Evolutionary conservation across 768 basidiomycete genomes (phyloP).

Genomic region (Cantharellus cinnabarinus): DNA sequence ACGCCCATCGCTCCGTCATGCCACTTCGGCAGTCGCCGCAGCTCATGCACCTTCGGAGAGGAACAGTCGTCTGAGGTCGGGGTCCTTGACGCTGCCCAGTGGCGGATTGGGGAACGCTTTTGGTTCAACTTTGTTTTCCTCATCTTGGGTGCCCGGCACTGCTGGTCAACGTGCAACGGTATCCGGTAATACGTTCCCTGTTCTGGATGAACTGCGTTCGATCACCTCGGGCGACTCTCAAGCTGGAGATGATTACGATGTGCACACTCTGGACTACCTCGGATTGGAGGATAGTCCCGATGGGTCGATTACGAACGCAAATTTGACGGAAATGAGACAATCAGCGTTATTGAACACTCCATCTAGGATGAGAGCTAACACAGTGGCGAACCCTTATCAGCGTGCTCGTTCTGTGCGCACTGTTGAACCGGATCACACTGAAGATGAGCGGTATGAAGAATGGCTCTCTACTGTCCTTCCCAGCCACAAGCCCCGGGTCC

Average conservation of each 20-base stretch:
- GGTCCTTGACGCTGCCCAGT: constrained; percentile 72
- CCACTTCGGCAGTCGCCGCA: constrained; percentile 38
- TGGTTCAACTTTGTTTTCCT: constrained; percentile 74
- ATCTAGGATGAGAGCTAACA: constrained; percentile 67
- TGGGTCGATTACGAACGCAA: constrained; percentile 64
- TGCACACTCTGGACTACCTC: constrained; percentile 90
- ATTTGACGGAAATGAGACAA: constrained; percentile 75
- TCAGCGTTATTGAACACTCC: constrained; percentile 59
- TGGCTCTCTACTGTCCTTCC: neutral
- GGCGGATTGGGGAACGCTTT: constrained; percentile 60
- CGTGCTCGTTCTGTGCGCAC: constrained; percentile 13
- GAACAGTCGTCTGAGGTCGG: constrained; percentile 74
- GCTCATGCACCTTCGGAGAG: constrained; percentile 38
- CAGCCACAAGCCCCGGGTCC: constrained; percentile 13
- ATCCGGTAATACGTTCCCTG: constrained; percentile 28
- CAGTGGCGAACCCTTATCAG: constrained; percentile 87
- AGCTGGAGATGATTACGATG: constrained; percentile 65
- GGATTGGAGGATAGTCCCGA: constrained; percentile 62
- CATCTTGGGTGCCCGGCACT: constrained; percentile 50
- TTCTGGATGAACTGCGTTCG: constrained; percentile 64
- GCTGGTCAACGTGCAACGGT: constrained; percentile 17
- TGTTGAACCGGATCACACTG: constrained; percentile 44
- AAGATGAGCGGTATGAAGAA: constrained; percentile 14
- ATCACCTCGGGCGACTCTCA: constrained; percentile 58
- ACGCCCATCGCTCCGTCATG: constrained; percentile 54